These are phyloP conservation scores for Plasmodium blacklocki DNA, from an alignment of 169 alveolate genomes.

Conservation along the genomic window DNA sequence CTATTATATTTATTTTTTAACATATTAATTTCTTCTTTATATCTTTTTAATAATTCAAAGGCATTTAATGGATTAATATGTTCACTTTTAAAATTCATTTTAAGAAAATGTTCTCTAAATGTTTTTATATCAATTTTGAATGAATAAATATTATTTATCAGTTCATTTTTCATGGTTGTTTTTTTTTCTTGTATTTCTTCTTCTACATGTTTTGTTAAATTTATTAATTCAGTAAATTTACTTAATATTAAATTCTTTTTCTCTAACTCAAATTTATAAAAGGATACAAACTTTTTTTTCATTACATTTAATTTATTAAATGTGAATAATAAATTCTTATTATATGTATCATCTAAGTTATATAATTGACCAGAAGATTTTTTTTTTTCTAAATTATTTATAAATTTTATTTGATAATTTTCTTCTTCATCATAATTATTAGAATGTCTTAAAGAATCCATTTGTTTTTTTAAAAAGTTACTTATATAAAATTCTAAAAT, in stretches of 20 bases:
- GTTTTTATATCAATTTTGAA: conserved; percentile 33
- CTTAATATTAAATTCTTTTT: conserved; percentile 42
- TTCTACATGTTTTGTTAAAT: conserved; percentile 47
- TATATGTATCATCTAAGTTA: conserved; percentile 41
- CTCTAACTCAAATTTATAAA: conserved; percentile 62
- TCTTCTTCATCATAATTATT: conserved; percentile 63
- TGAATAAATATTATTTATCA: conserved; percentile 47
- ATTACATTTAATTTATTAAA: conserved; percentile 35
- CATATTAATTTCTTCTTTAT: conserved; percentile 80
- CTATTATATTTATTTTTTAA: conserved; percentile 90
- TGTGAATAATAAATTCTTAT: conserved; percentile 23
- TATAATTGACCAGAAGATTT: conserved; percentile 40
- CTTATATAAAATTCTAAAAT: conserved; percentile 71
- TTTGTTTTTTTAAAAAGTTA: conserved; percentile 64
- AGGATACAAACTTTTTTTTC: conserved; percentile 50
- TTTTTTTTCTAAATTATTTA: conserved; percentile 39
- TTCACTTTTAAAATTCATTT: conserved; percentile 64
- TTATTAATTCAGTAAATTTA: conserved; percentile 45
- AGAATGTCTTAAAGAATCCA: conserved; percentile 37
- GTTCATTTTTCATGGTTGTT: conserved; percentile 42
- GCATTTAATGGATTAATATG: conserved; percentile 60
- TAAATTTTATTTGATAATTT: conserved; percentile 55
- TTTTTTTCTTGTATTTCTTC: conserved; percentile 76
- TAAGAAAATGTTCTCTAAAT: conserved; percentile 66
- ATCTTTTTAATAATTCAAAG: conserved; percentile 79